phyloP scores from a whole-genome alignment of 768 basidiomycete species.

The Infundibulicybe gibba region DNA sequence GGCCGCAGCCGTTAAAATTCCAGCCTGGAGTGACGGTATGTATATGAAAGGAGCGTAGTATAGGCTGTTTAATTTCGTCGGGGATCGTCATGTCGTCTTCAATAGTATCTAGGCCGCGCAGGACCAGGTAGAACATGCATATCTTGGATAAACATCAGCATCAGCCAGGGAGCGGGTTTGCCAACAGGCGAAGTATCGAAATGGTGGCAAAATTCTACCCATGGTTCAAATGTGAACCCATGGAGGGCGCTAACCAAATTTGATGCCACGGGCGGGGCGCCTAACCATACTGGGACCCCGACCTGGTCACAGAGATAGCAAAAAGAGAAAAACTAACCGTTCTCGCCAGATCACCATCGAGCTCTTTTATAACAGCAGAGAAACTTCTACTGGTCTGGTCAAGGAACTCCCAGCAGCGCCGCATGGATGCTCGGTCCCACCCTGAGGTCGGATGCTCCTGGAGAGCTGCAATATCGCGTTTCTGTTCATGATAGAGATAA shows the following conservation, averaged over 20 bases:
- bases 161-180: not conserved
- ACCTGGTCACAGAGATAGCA: too few relatives aligned
- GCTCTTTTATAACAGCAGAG: slow-evolving; percentile 89
- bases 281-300: too few relatives aligned
- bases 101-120: slow-evolving; percentile 93
- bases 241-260: too few relatives aligned
- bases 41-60: slow-evolving; percentile 80
- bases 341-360: slow-evolving; percentile 92
- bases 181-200: too few relatives aligned
- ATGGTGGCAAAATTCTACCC: too few relatives aligned
- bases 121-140: slow-evolving; percentile 91
- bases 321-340: slow-evolving; percentile 54
- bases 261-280: too few relatives aligned
- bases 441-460: slow-evolving; percentile 77
- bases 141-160: slow-evolving; percentile 47
- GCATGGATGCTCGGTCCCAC: slow-evolving; percentile 86
- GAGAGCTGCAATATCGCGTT: slow-evolving; percentile 76
- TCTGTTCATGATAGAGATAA: slow-evolving; percentile 75
- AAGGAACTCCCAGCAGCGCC: slow-evolving; percentile 84
- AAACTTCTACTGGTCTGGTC: slow-evolving; percentile 90
- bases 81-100: slow-evolving; percentile 98
- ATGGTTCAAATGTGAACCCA: too few relatives aligned
- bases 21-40: slow-evolving; percentile 81
- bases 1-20: slow-evolving; percentile 79
- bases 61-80: slow-evolving; percentile 79